Base-by-base conservation (phyloP, 768 basidiomycete species). In the Sporobolomyces phaffii region DNA sequence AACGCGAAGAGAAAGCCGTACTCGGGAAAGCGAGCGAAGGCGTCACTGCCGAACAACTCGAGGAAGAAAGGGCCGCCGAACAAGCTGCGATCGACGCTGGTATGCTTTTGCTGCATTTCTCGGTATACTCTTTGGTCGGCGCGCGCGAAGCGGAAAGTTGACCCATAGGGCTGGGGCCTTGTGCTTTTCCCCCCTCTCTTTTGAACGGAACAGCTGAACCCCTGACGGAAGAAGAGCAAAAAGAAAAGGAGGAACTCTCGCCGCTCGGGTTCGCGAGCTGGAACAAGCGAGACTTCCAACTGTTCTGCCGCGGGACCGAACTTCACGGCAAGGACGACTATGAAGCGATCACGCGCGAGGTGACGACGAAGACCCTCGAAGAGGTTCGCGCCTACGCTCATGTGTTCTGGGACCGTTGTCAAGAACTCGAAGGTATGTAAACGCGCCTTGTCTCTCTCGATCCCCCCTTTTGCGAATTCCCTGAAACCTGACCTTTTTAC, bases 271-370 rank as follows among this genome's bases (percentile, higher is more conserved):
- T 97, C 80, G 84, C 85, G 36, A 85, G 88, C 70, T 97, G 94
- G 94, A 89, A 86, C 76, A 84, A 90, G 72, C 84, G 91, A 41
- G 92, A 97, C 76, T 97, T 92, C 81, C 91, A 92, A 74, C 89
- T 88, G 74, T 89, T 98, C 74, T 82, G 93, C 51, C 84, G 86
- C 44, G 89, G 85, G 2, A 77, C 86, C n/a, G 89, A 88, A 76
- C 80, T 79, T 17, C 85, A 90, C 75, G 93, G 93, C 5, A 51
- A 60, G 40, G 68, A 79, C 54, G 74, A 76, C 33, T 73, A 76
- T 57, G 78, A 76, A 24, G 73, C 66, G 3, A 87, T 96, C 36
- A 86, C 83, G 3, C 93, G 75, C 87, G 96, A 65, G 86, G 86
- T 73, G 87, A 91, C 64, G 73, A 53, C 29, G n/a, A 92, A 96